phyloP scores from a whole-genome alignment of 805 yeast species.

The Priceomyces fermenticarens region DNA sequence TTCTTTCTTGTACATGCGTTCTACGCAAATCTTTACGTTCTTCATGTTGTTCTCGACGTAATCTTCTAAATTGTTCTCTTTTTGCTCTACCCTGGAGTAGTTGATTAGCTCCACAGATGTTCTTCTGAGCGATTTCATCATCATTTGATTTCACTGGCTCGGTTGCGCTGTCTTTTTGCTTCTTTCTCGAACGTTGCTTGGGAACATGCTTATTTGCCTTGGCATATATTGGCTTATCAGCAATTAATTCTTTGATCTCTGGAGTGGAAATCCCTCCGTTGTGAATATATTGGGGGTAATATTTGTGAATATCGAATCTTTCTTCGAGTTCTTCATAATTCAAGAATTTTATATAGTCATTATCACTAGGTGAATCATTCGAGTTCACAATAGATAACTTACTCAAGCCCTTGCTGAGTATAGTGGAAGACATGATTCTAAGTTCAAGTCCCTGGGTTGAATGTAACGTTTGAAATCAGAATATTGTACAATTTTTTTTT shows the following conservation, averaged over 20 bases:
- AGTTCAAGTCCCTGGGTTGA: too few relatives aligned
- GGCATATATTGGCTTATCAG: constrained; percentile 38
- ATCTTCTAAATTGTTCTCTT: not conserved
- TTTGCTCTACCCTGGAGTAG: not conserved
- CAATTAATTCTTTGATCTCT: constrained; percentile 27
- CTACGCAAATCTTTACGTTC: constrained; percentile 1
- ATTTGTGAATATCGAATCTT: constrained; percentile 32
- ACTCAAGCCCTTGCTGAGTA: constrained; percentile 10
- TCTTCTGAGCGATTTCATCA: not conserved
- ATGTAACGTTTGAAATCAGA: too few relatives aligned
- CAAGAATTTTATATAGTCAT: constrained; percentile 21
- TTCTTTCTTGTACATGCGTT: constrained; percentile 1
- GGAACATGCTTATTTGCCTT: constrained; percentile 33
- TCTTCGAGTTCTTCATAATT: constrained; percentile 36
- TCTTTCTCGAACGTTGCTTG: constrained; percentile 3
- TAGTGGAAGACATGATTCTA: constrained; percentile 10
- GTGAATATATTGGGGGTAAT: constrained; percentile 37
- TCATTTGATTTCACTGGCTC: not conserved
- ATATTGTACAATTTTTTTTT: too few relatives aligned
- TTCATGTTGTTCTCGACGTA: not conserved
- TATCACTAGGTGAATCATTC: constrained; percentile 4
- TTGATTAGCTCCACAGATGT: not conserved
- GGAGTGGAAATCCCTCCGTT: constrained; percentile 37
- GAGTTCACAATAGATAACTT: constrained; percentile 4
- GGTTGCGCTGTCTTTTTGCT: not conserved